Evolutionary conservation across 805 yeast genomes (phyloP).

Genomic region (Yarrowia sp.): DNA sequence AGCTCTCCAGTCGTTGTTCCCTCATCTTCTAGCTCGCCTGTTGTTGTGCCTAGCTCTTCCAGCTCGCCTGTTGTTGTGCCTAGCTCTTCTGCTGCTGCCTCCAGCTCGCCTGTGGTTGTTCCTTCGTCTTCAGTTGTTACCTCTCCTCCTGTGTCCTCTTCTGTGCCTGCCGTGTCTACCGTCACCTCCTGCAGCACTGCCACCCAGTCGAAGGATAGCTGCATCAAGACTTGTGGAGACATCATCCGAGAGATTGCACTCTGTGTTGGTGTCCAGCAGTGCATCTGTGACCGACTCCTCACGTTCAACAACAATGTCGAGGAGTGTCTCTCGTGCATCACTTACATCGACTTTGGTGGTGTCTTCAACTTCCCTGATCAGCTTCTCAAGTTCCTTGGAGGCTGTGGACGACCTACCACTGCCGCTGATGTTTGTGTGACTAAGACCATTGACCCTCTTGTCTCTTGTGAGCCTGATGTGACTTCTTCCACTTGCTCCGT

Average conservation of each 20-base stretch:
- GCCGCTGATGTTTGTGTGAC: neutral
- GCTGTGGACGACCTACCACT: neutral
- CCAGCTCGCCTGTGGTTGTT: neutral
- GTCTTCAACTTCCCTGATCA: neutral
- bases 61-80: neutral
- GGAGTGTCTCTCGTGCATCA: neutral
- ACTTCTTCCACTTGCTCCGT: neutral
- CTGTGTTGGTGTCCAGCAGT: neutral
- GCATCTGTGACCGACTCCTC: neutral
- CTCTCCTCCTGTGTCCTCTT: neutral
- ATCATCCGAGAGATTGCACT: neutral
- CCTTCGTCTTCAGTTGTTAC: neutral
- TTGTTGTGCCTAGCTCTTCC: neutral
- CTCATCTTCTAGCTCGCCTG: neutral
- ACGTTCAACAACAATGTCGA: neutral
- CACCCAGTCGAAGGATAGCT: neutral
- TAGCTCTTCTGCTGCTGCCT: neutral
- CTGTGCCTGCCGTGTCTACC: neutral
- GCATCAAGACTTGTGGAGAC: neutral
- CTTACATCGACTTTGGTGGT: neutral
- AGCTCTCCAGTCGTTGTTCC: neutral
- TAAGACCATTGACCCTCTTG: neutral
- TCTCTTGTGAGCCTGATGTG: neutral
- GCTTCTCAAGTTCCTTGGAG: neutral
- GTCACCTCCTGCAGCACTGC: neutral